Percentiles rank a stretch among this genome's conserved stretches.
phyloP scores from a whole-genome alignment of 2,329 filamentous ascomycete genomes.

The Epichloe glyceriae region DNA sequence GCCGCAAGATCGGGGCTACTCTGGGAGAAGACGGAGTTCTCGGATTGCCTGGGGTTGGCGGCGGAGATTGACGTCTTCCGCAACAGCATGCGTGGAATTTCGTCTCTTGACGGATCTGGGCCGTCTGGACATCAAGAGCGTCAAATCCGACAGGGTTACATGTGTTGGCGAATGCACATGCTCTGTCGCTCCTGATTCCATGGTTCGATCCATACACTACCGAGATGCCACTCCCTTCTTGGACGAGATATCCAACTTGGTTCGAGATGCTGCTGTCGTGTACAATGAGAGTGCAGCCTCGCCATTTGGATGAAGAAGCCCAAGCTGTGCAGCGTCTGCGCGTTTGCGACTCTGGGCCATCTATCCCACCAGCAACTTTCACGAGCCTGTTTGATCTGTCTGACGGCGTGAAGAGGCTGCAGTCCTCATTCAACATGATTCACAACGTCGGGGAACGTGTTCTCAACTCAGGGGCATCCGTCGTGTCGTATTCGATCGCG shows the following conservation, averaged over 20 bases:
- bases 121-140: conserved; percentile 10
- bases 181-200: background rate
- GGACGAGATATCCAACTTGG: conserved; percentile 14
- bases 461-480: too few relatives aligned
- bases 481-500: too few relatives aligned
- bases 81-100: background rate
- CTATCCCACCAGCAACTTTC: conserved; percentile 8
- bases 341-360: conserved; percentile 10
- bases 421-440: background rate
- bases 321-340: conserved; percentile 5
- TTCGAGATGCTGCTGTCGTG: conserved; percentile 1
- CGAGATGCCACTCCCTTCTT: conserved; percentile 12
- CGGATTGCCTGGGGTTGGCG: conserved; percentile 19
- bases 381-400: background rate
- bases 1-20: conserved; percentile 14
- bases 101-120: too few relatives aligned
- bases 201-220: too few relatives aligned
- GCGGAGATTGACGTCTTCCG: conserved; percentile 10
- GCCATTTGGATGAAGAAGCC: background rate
- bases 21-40: conserved; percentile 19
- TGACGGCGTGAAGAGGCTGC: conserved; percentile 3
- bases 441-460: conserved; percentile 7
- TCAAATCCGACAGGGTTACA: conserved; percentile 13
- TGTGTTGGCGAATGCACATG: conserved; percentile 6
- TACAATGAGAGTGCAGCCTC: background rate